Conservation (phyloP, 1,139 yeast species). For the Tardiomyces depauwii region DNA sequence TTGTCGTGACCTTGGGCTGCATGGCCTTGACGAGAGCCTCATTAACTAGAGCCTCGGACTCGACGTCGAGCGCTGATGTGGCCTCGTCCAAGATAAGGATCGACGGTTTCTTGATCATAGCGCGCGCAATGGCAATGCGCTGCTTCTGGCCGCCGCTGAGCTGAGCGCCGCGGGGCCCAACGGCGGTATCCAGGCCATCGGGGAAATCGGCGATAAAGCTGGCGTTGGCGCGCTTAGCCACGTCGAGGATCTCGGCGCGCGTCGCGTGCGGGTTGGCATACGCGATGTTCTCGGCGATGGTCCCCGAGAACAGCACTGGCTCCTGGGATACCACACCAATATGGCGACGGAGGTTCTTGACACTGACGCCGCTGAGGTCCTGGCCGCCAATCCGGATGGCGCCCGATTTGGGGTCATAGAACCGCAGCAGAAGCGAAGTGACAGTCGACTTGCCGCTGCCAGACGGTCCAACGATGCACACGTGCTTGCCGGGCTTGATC, state of each 20-base stretch:
- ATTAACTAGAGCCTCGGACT: constrained; percentile 75
- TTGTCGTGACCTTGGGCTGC: constrained; percentile 61
- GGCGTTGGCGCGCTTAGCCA: constrained; percentile 73
- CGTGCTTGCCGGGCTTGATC: constrained; percentile 74
- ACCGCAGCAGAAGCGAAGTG: constrained; percentile 64
- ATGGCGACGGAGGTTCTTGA: constrained; percentile 60
- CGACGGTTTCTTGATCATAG: constrained; percentile 61
- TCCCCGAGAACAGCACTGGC: constrained; percentile 84
- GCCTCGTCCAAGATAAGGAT: constrained; percentile 72
- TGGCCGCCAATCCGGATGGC: constrained; percentile 56
- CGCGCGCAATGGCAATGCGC: constrained; percentile 74
- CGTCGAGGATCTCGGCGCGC: constrained; percentile 54
- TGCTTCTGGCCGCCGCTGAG: constrained; percentile 86
- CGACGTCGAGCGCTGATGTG: constrained; percentile 75
- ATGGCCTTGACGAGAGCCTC: constrained; percentile 50
- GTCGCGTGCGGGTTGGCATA: constrained; percentile 58
- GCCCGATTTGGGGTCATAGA: constrained; percentile 70
- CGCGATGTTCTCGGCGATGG: constrained; percentile 73
- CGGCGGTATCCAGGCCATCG: constrained; percentile 66
- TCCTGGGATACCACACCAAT: constrained; percentile 92
- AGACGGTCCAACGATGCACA: constrained; percentile 92
- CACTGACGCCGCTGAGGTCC: constrained; percentile 54
- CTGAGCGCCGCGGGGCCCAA: constrained; percentile 82
- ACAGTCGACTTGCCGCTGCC: constrained; percentile 94
- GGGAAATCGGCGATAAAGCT: constrained; percentile 67